These are phyloP conservation scores for Cytospora leucostoma DNA, from an alignment of 2,329 filamentous ascomycete species.

Conservation along the genomic window DNA sequence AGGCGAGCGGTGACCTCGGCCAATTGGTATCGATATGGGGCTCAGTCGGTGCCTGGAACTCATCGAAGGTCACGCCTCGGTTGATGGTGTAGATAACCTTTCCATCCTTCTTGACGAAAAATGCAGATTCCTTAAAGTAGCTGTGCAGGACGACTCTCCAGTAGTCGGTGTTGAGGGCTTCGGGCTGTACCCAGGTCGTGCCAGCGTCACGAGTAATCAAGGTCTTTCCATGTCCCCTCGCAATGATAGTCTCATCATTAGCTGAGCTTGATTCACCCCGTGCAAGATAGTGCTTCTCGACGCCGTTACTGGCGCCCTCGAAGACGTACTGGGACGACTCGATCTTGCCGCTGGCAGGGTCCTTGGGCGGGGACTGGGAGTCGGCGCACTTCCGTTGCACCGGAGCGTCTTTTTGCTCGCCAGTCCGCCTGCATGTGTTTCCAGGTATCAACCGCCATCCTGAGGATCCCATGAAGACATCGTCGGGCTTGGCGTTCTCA, in stretches of 20 bases:
- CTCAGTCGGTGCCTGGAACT: constrained; percentile 69
- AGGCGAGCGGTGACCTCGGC: constrained; percentile 56
- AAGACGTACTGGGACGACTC: constrained; percentile 63
- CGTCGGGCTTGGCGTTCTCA: constrained; percentile 61
- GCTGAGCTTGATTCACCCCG: constrained; percentile 63
- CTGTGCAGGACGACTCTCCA: constrained; percentile 72
- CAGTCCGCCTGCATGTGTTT: constrained; percentile 66
- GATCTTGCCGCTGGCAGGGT: constrained; percentile 68
- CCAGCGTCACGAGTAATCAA: constrained; percentile 84
- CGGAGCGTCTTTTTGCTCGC: constrained; percentile 67
- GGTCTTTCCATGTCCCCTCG: constrained; percentile 57
- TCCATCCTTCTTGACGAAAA: constrained; percentile 70
- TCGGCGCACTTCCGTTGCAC: constrained; percentile 78
- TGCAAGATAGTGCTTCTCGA: constrained; percentile 75
- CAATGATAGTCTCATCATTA: constrained; percentile 71
- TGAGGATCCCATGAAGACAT: constrained; percentile 80
- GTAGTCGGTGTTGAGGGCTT: constrained; percentile 71
- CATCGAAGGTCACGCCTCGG: constrained; percentile 71
- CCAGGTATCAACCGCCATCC: constrained; percentile 92
- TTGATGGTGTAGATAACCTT: constrained; percentile 82
- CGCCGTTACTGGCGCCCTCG: constrained; percentile 41
- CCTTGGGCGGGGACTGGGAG: constrained; percentile 46
- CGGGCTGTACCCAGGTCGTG: constrained; percentile 71
- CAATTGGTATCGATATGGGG: constrained; percentile 39
- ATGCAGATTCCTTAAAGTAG: constrained; percentile 82